These are phyloP conservation scores for Cladosporium sp. DNA, from an alignment of 2,329 filamentous ascomycete genomes.

Conservation along the genomic window DNA sequence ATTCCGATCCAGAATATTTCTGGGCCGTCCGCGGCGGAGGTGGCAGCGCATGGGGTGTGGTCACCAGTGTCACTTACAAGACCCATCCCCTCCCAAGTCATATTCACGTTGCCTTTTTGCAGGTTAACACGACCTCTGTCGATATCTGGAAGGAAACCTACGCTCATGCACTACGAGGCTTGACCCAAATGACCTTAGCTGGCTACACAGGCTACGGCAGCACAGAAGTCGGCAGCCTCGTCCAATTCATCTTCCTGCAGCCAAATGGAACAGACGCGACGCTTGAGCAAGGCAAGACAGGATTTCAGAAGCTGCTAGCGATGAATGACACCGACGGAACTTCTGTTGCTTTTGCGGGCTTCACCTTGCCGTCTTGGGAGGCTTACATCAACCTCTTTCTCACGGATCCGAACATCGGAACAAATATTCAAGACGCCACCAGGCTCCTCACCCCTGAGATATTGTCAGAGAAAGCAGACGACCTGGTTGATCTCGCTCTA, in stretches of 20 bases:
- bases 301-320: not conserved
- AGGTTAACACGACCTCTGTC: not conserved
- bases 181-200: not conserved
- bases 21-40: constrained; percentile 4
- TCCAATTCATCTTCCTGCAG: constrained; percentile 3
- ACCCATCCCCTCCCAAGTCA: not conserved
- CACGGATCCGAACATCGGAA: not conserved
- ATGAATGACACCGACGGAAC: not conserved
- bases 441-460: not conserved
- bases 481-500: not conserved
- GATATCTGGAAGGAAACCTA: not conserved
- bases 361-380: not conserved
- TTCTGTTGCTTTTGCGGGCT: not conserved
- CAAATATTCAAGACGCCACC: not conserved
- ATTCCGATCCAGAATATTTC: not conserved
- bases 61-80: not conserved
- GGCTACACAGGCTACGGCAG: not conserved
- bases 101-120: not conserved
- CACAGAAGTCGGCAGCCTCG: not conserved
- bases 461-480: not conserved
- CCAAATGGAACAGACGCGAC: not conserved
- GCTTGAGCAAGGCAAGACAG: not conserved
- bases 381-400: not conserved
- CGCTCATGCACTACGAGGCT: not conserved
- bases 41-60: constrained; percentile 2